Base-by-base conservation (phyloP, 2,329 filamentous ascomycete genomes). In the Geosmithia putterillii region DNA sequence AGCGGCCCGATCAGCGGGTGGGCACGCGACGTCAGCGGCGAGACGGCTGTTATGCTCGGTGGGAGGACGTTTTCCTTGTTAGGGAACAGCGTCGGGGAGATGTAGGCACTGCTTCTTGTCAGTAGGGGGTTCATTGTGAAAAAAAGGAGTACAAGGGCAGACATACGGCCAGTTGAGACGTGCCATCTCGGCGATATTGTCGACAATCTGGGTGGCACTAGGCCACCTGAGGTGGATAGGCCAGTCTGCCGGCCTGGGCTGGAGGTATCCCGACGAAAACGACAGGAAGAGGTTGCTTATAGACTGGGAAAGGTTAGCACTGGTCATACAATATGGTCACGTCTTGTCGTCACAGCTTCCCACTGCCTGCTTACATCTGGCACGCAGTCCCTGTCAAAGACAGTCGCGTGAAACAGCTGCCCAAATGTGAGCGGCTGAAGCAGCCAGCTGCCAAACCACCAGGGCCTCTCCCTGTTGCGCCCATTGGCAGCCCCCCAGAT, bases 1-100 rank as follows among this genome's bases (percentile, higher is more conserved):
- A 95, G 76, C 21, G 81, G 83, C 9, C 76, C 81, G 58, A 94
- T 90, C 37, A 87, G 79, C 2, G 90, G 90, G 56, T 96, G 90
- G 0, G 90, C 90, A 22, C 83, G 76, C 1, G 83, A 81, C 1
- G 86, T 87, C 44, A 96, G 77, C 1, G 88, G 85, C 0, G 81
- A 73, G 45, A 95, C 81, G 12, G 74, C 65, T 19, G 70, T 58
- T n/a, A 94, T 72, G 3, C 79, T 69, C 3, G 73, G 57, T 0
- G 84, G 78, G 0, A 94, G 76, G 2, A 75, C 78, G 40, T 72
- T 45, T 65, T 74, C 72, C 52, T 79, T 78, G 48, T 70, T 70
- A 0, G 89, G 89, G 61, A 94, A 94, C 45, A 95, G 74, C 36
- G 88, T 90, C 1, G 90, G 90, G 1, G 86, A 90, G 42, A 84